Evolutionary conservation across 106 monocot genomes (phyloP).

Genomic region (Alisma plantagoaquatica): DNA sequence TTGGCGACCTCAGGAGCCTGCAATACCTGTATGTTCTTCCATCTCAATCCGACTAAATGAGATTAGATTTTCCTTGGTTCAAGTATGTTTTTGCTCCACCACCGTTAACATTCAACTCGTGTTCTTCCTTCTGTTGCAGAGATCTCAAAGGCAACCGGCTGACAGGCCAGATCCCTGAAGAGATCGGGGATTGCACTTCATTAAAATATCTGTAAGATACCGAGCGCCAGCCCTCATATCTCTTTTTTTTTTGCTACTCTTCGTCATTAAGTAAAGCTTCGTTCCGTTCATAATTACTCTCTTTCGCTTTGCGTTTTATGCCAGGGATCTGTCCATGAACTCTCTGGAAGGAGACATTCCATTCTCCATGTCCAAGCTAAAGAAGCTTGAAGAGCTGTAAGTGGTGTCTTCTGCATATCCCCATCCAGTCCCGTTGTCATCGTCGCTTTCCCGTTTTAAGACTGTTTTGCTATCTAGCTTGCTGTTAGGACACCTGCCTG

Average conservation of each 20-base stretch:
- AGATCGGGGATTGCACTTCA: constrained; percentile 80
- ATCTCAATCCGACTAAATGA: too few relatives aligned
- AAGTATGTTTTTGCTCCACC: not conserved
- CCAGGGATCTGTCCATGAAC: constrained; percentile 82
- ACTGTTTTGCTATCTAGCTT: too few relatives aligned
- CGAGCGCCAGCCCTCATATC: not conserved
- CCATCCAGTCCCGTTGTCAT: too few relatives aligned
- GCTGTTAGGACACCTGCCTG: too few relatives aligned
- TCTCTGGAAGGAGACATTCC: constrained; percentile 77
- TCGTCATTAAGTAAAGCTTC: too few relatives aligned
- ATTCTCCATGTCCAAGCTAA: constrained; percentile 90
- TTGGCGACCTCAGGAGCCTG: constrained; percentile 71
- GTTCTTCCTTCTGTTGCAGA: constrained; percentile 24
- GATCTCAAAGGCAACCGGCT: constrained; percentile 86
- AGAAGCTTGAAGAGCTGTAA: constrained; percentile 84
- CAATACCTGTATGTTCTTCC: constrained; percentile 56
- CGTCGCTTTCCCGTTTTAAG: too few relatives aligned
- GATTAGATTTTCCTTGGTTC: not conserved
- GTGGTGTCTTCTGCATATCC: too few relatives aligned
- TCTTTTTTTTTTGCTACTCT: not conserved
- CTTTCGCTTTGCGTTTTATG: not conserved
- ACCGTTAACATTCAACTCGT: not conserved
- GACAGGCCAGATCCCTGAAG: constrained; percentile 89
- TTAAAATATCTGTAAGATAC: constrained; percentile 72
- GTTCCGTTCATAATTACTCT: too few relatives aligned